Evolutionary conservation across 371 early-diverging fungal genomes (phyloP), one percentile per base, ranked within the genome.

Genomic region (Mucor piriformis): DNA sequence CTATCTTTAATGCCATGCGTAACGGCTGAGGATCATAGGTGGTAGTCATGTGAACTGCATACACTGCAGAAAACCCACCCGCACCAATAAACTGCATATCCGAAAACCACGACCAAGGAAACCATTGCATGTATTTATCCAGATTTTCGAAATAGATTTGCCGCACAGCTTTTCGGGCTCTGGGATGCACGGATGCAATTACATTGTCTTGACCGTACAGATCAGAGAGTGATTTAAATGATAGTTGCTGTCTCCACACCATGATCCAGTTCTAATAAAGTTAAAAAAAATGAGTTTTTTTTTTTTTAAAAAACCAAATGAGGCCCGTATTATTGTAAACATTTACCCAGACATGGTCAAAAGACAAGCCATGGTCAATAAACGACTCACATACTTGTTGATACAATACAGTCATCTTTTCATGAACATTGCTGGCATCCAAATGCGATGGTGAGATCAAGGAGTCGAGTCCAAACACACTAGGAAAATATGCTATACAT

Each of bases 11-110:
- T 20, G 76, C 76, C 57, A 79, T 69, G 0, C 59, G 50, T 18
- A 66, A 51, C n/a, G 76, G 71, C 27, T 70, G 70, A 16, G 64
- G 58, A 29, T 77, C 74, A 44, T 76, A 79, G 13, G 74, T 69
- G 10, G 69, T 69, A 16, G 58, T 66, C 43, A 76, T 69, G 8
- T 57, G 56, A 2, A 72, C 72, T 8, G 76, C 54, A 66, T 79
- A 79, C 0, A 79, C 79, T 8, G 79, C 79, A 8, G 79, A 79
- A 50, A 79, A 79, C 0, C 79, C 79, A 34, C 79, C 79, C 11
- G 76, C 76, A 8, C 79, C 79, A 50, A 79, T 72, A 47, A 79
- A 76, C 29, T 76, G 79, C 76, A 79, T 76, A 24, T 72, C 66
- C 6, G 75, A 73, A 48, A 78, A 74, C 78, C 78, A 78, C 0